Evolutionary conservation across 2,329 filamentous ascomycete genomes (phyloP), one percentile per base, ranked within the genome.

Genomic region (Lizonia empirigonia): DNA sequence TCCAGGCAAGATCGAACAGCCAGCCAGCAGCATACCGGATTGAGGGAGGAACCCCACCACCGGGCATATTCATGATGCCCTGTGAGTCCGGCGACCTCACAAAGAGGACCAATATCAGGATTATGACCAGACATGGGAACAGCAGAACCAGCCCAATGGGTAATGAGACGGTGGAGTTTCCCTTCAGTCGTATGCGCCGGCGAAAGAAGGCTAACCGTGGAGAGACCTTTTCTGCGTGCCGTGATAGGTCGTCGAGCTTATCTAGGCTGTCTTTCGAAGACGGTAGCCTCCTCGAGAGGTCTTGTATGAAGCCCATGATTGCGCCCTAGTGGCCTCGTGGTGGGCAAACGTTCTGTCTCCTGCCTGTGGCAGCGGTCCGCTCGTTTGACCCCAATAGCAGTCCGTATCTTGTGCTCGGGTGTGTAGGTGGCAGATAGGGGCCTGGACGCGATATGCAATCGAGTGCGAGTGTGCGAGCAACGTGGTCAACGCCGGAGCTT

Each of bases 131-230:
- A 71, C 89, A 85, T 60, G 94, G 94, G 72, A 97, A 97, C 63
- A 97, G 79, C 61, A 99, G 82, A 64, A 97, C 91, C 69, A 97
- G 86, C 62, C 93, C 93, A 44, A 99, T 80, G 20, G 94, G 94
- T 71, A 97, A 87, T 42, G 93, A 96, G 73, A 97, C 85, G 68
- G 88, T 89, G 47, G 92, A 97, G 76, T 96, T 96, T 67, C 91
- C 90, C 76, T 87, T 89, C 78, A 99, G 79, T 64, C 92, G 87
- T 79, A 99, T 84, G 42, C 93, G 90, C 69, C 90, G 85, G 64
- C 87, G 83, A 74, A 97, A 90, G 74, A 97, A 95, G 56, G 89
- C 87, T 67, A 95, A 79, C 65, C 80, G 79, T 15, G 82, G 77
- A 7, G 74, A 66, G 9, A 73, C 60, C 57, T 75, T 74, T 50